phyloP scores from a whole-genome alignment of 345 rosid genomes.

The Populus deltoides region DNA sequence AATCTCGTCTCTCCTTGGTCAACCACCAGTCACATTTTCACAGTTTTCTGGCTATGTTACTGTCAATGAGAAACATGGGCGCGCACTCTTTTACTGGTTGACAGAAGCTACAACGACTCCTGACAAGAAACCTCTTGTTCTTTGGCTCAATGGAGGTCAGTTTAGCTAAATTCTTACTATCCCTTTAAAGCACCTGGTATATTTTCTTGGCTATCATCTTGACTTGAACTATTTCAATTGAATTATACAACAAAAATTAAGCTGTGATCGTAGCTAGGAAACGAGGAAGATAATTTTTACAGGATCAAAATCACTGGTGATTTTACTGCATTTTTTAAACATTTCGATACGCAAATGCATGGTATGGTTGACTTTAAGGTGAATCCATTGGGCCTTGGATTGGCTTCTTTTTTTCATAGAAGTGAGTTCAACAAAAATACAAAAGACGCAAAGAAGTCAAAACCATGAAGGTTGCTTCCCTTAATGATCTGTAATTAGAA shows the following conservation, averaged over 20 bases:
- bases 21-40: conserved; percentile 64
- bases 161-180: not conserved
- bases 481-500: too few relatives aligned
- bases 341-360: not conserved
- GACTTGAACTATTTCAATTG: not conserved
- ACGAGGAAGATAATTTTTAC: not conserved
- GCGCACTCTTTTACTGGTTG: conserved; percentile 88
- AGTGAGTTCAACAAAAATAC: not conserved
- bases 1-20: conserved; percentile 81
- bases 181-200: not conserved
- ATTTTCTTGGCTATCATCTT: not conserved
- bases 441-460: not conserved
- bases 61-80: conserved; percentile 60
- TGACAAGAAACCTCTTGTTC: conserved; percentile 69
- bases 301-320: not conserved
- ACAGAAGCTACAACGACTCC: conserved; percentile 64
- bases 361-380: not conserved
- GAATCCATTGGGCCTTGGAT: not conserved
- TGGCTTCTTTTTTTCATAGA: not conserved
- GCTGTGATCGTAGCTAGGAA: not conserved
- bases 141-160: conserved; percentile 98
- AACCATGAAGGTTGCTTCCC: not conserved
- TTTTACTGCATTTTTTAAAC: not conserved
- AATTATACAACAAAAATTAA: not conserved
- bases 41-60: conserved; percentile 87